Evolutionary conservation across 495 filamentous ascomycete species (phyloP).

Genomic region (Umbilicaria muhlenbergii): DNA sequence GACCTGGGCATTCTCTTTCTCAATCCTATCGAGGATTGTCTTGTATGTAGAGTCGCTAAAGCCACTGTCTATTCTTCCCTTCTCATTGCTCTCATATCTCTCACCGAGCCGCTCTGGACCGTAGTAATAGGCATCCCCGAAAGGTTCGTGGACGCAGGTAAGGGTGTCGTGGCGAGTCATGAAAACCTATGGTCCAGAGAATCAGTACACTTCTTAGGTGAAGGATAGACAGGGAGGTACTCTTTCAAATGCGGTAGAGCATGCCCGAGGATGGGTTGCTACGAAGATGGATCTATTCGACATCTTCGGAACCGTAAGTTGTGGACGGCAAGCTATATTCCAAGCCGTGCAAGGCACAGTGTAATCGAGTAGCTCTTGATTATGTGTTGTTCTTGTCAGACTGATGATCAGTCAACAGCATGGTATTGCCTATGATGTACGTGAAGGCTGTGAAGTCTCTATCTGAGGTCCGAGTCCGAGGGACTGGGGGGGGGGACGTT

Average conservation of each 20-base stretch:
- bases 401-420: no score
- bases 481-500: no score
- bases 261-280: conserved; percentile 83
- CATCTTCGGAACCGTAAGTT: conserved; percentile 28
- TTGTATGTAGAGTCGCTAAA: conserved; percentile 63
- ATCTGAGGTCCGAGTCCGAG: no score
- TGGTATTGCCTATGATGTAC: no score
- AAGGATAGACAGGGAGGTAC: conserved; percentile 27
- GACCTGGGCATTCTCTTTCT: conserved; percentile 51
- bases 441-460: no score
- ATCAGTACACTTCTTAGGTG: background rate
- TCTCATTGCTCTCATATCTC: conserved; percentile 59
- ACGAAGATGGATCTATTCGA: conserved; percentile 74
- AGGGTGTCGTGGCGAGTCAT: conserved; percentile 79
- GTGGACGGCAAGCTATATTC: background rate
- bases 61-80: conserved; percentile 52
- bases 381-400: no score
- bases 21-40: conserved; percentile 56
- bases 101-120: conserved; percentile 72
- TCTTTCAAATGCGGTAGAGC: conserved; percentile 90
- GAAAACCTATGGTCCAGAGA: conserved; percentile 49
- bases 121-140: conserved; percentile 92
- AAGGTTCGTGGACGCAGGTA: conserved; percentile 81
- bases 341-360: background rate
- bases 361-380: background rate